Base-by-base conservation (phyloP, 495 filamentous ascomycete genomes). In the Penicillium samsonianum region DNA sequence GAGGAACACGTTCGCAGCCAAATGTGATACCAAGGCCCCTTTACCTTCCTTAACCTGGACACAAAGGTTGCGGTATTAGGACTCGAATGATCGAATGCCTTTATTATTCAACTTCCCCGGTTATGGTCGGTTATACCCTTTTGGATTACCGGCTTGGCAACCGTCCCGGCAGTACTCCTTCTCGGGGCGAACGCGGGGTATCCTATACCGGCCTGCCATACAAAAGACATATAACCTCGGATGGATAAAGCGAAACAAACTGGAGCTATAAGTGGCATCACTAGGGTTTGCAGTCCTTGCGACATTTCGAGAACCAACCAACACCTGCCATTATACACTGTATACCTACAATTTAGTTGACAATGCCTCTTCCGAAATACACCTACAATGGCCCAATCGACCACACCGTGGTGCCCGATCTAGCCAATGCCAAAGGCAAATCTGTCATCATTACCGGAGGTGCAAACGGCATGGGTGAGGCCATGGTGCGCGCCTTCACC, bases 401-500 rank as follows among this genome's bases (percentile, higher is more conserved):
- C 43, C 43, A 46, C 25, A 17, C 43, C 3, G 43, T 46, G 16
- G 43, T 17, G 8, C 43, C 43, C 6, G 25, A 46, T 28, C 43
- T 28, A 17, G 16, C 16, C 43, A 46, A 46, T 28, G 43, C 25
- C 7, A 46, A 46, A 16, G 43, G 16, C 5, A 46, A 53, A 20
- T 40, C 43, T 6, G 43, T 46, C 1, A 46, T 46, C 6, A 28
- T 46, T 5, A 46, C 43, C 11, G 47, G 47, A n/a, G 47, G 47
- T 5, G 31, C 47, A 23, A 33, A 35, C 22, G 47, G 47, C 14
- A 50, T 50, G 47, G 47, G 47, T 17, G 47, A 50, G 47, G 30
- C 47, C 4, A 50, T 50, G 47, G 47, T 50, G 17, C 47, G 43
- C 2, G 25, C 43, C 23, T 46, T 46, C 43, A n/a, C 4, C 10